Evolutionary conservation across 257 asterid species (phyloP), one percentile per base, ranked within the genome.

Genomic region (Anisodus acutangulus): DNA sequence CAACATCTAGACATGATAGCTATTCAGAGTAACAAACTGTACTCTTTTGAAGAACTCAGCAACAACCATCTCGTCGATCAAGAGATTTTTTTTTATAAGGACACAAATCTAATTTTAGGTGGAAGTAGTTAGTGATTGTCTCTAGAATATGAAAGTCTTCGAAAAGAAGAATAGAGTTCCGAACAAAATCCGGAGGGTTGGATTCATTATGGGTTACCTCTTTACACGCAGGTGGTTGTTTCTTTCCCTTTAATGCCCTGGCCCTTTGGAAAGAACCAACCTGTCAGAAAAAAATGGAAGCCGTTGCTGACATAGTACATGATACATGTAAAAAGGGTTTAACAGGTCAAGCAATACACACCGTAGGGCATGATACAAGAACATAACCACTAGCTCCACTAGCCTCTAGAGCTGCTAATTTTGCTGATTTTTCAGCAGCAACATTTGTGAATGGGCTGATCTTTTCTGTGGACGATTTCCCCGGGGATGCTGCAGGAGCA

Each of bases 201-300:
- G 19, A 66, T 60, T 74, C 72, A 84, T 54, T 19, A 81, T 9
- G 51, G 76, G 35, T 26, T 89, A 95, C 98, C 98, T 91, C 97
- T 91, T 94, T 91, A 88, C 95, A 90, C 26, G 91, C 87, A 83
- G 93, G 95, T 26, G 88, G 88, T 74, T 87, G 95, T 87, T 85
- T 89, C 90, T 90, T 91, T 88, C 97, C 97, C 87, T 92, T 95
- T 39, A 86, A 51, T 78, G 92, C 90, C 89, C 89, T 91, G 86
- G 91, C 92, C 87, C 95, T 90, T 84, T 85, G 87, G 86, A 93
- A 92, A 22, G 91, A 87, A 83, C 98, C 98, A 59, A 95, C 98
- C 98, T 93, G 85, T 16, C 49, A 41, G 79, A 69, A 86, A 55
- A 71, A 70, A 83, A 82, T 49, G 17, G 74, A 87, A 85, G 64